Percentiles rank a stretch among this genome's conserved stretches.
These are phyloP conservation scores for Colletotrichum lentis DNA, from an alignment of 2,329 filamentous ascomycete species.

Conservation along the genomic window DNA sequence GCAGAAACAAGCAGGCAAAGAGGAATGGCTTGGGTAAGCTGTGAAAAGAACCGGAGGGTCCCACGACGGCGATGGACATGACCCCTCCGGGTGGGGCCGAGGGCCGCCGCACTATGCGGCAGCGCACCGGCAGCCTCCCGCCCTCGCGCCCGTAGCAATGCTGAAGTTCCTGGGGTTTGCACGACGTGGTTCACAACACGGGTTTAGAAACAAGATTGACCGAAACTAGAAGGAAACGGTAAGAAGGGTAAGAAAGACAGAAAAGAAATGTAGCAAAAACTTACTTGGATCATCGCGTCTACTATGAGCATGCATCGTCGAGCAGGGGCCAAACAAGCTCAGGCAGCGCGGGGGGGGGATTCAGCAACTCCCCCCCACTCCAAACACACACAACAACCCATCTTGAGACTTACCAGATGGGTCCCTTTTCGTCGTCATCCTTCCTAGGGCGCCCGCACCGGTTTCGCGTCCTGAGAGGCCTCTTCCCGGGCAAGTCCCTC, in stretches of 20 bases:
- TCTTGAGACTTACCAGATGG: background rate
- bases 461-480: too few species aligned
- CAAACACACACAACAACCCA: too few species aligned
- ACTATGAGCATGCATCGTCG: background rate
- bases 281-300: background rate
- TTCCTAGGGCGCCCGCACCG: background rate
- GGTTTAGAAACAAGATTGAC: background rate
- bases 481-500: too few species aligned
- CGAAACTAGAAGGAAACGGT: background rate
- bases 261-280: background rate
- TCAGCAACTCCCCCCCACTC: background rate
- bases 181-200: background rate
- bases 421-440: background rate
- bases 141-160: background rate
- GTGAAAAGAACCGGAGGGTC: background rate
- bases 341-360: background rate
- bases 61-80: background rate
- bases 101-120: background rate
- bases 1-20: background rate
- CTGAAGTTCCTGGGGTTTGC: background rate
- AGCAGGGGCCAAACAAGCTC: background rate
- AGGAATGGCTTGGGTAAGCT: background rate
- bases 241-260: background rate
- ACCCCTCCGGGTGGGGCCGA: slow-evolving; percentile 2
- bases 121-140: background rate